Evolutionary conservation across 345 rosid species (phyloP), one percentile per base, ranked within the genome.

Genomic region (Pugionium dolabratum): DNA sequence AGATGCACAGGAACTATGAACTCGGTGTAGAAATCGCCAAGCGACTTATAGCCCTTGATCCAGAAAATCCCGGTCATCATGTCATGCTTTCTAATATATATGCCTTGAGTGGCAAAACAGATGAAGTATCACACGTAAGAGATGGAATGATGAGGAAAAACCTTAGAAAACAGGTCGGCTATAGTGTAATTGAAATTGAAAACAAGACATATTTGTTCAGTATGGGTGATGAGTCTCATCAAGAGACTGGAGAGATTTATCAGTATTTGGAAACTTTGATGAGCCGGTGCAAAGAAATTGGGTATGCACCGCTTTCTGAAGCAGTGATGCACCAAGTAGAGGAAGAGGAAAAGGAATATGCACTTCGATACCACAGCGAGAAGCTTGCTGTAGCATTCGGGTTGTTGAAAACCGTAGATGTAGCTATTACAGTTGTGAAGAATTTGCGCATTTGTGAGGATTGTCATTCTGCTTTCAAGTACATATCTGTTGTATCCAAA

Each of bases 21-120:
- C 87, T 91, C 5, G 92, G 98, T 42, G 85, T 84, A 5, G 58
- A 78, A 44, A 85, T 85, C 8, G 96, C 96, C 1, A 86, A 89
- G 75, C 84, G 73, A 67, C 92, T 91, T 32, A 80, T 87, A 55
- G 72, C 69, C 3, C 66, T 79, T 1, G 95, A 91, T 49, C 96
- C 96, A 6, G 88, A 87, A 37, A 91, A 91, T 79, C 95, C 95
- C 0, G 89, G 90, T n/a, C 98, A 91, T 51, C 88, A 85, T 64
- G 92, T 91, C 58, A 81, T 83, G 86, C 89, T 91, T 56, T 91
- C 96, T 2, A 89, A 91, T 70, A 80, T 89, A 32, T 84, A 82
- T 58, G 98, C 96, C 3, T 69, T 83, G 75, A 89, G 89, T 30
- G 98, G 96, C 48, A 79, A 74, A 67, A 78, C 80, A 76, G 92